Evolutionary conservation across 176 grass and related monocot species (phyloP).

Genomic region (Oryza glumipatula): DNA sequence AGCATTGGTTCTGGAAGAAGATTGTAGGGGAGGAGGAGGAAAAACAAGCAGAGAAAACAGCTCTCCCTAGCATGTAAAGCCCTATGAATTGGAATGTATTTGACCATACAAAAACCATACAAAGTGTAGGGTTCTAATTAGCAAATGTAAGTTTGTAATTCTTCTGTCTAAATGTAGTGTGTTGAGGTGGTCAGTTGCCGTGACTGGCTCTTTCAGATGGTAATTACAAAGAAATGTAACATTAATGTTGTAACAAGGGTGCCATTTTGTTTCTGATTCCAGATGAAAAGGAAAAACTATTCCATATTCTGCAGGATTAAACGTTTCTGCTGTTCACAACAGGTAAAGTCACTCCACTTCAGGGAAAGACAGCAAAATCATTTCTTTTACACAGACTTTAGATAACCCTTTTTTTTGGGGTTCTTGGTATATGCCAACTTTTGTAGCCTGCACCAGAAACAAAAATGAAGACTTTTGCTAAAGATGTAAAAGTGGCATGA

Average conservation of each 20-base stretch:
- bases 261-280: conserved; percentile 7
- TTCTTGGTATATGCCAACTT: conserved; percentile 7
- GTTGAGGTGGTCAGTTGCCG: neutral
- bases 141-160: conserved; percentile 27
- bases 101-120: conserved; percentile 8
- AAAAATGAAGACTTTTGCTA: conserved; percentile 21
- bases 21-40: conserved; percentile 50
- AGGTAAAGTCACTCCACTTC: neutral
- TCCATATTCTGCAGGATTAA: neutral
- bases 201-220: neutral
- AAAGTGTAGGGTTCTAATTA: conserved; percentile 5
- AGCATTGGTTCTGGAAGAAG: conserved; percentile 77
- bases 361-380: neutral
- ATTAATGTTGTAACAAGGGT: neutral
- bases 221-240: conserved; percentile 17
- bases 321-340: neutral
- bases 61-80: conserved; percentile 6
- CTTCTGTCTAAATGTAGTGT: neutral
- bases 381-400: neutral
- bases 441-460: conserved; percentile 8
- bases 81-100: neutral
- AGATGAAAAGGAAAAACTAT: conserved; percentile 13
- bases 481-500: conserved; percentile 44
- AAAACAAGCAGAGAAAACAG: neutral
- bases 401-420: neutral